Evolutionary conservation across 1,284 basidiomycete genomes (phyloP), one percentile per base, ranked within the genome.

Genomic region (Dichomitus squalens): DNA sequence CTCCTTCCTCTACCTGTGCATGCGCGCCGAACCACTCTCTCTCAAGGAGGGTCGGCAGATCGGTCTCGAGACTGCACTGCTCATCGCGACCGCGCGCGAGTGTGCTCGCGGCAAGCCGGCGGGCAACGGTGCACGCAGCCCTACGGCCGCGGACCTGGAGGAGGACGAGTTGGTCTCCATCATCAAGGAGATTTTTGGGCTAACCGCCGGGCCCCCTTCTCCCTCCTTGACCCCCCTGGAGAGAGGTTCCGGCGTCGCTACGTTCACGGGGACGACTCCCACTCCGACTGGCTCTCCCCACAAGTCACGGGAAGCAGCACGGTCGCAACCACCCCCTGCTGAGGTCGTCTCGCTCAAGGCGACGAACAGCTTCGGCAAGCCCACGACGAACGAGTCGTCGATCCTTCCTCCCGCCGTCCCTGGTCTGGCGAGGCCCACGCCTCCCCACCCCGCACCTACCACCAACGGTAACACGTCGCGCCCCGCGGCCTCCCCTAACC

Each of bases 71-170:
- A 86, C 82, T 0, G 75, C 82, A 0, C 68, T 90, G 4, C 78
- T 75, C 54, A 74, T 90, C n/a, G 84, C 84, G 0, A 70, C 72
- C 0, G 84, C 83, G 0, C 76, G 88, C 0, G 88, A 90, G 64
- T 72, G 72, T 33, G 78, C 81, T 0, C 76, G 86, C 1, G 72
- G 76, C 3, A 72, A 70, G 16, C 68, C 74, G 0, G 64, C 76
- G 0, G 70, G 67, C 14, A 71, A 69, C 8, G 83, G 81, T 2
- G 66, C 66, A 23, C 75, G 76, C 23, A 69, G 67, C 18, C 72
- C 74, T 1, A 73, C 75, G 1, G 70, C 72, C 0, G 71, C 74
- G 11, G 72, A 73, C 51, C 71, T 78, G 43, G 72, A 74, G 46
- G 72, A 74, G 16, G 63, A 62, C 0, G 71, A 73, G n/a, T 70